These are phyloP conservation scores for Alternaria sp. DNA, from an alignment of 2,329 filamentous ascomycete genomes.

Conservation along the genomic window DNA sequence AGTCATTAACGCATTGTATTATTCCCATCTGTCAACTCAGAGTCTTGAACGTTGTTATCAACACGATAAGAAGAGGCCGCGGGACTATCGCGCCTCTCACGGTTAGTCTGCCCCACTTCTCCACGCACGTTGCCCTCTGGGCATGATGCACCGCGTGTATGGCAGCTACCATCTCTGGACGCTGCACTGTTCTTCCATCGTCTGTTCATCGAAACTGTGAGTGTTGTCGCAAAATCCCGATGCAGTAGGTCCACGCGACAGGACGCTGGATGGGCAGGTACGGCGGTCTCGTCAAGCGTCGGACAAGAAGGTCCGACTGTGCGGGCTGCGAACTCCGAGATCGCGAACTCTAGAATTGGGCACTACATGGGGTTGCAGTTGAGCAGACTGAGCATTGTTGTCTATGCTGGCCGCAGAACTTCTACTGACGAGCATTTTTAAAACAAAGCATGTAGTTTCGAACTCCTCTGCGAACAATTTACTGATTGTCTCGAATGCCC, in stretches of 20 bases:
- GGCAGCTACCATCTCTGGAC: conserved; percentile 7
- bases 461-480: neutral
- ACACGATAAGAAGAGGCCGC: conserved; percentile 16
- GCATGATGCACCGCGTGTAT: conserved; percentile 13
- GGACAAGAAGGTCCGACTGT: conserved; percentile 3
- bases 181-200: neutral
- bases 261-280: neutral
- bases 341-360: neutral
- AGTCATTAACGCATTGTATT: neutral
- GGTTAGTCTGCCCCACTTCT: conserved; percentile 18
- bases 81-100: conserved; percentile 9
- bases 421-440: neutral
- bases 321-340: neutral
- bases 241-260: conserved; percentile 3
- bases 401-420: neutral
- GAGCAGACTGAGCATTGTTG: neutral
- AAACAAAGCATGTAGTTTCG: neutral
- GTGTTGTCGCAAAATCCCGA: neutral
- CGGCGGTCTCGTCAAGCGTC: neutral
- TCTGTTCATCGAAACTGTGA: neutral
- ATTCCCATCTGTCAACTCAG: conserved; percentile 10
- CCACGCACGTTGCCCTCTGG: conserved; percentile 3
- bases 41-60: conserved; percentile 10
- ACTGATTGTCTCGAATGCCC: neutral
- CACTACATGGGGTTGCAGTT: neutral